Base-by-base conservation (phyloP, 306 rosid species). In the Neltuma alba region DNA sequence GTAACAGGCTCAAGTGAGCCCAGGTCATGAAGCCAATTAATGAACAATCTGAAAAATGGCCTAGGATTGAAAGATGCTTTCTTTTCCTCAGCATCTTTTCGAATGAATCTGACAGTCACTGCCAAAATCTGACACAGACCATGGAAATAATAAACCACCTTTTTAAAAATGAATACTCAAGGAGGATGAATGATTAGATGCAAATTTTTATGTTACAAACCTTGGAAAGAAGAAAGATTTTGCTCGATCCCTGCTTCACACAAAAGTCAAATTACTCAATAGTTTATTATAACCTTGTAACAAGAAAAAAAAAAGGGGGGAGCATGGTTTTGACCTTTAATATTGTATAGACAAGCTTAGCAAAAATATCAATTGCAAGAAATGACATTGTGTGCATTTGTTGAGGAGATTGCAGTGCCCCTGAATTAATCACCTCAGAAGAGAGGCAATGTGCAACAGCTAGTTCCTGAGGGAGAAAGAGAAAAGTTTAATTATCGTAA, bases 1-100 rank as follows among this genome's bases (percentile, higher is more conserved):
- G 82, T 75, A 80, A 90, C 87, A 23, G 98, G 93, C 62, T 96
- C 99, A 80, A 91, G 85, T 50, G 96, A 89, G 54, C 98, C 94
- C 77, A 96, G 96, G 84, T 96, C 99, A 64, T 84, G 86, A 79
- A 96, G 91, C 98, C 97, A 93, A 74, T 90, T 89, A 71, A 96
- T 87, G 72, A 93, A 90, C 91, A 96, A 86, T 91, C 99, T 93
- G 80, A 93, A 96, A 82, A 84, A 93, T 15, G 98, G 99, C 71
- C 99, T 89, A 38, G 94, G 90, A 83, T 91, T 96, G 79, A 93
- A 93, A 23, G 92, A 85, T 15, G 86, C 76, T 85, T 96, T 93
- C 90, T 91, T 96, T 77, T 93, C 99, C 83, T 96, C 99, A 0
- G 98, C 92, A 55, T 93, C 97, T 79, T 90, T 93, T 77, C 87